These are phyloP conservation scores for Zostera marina DNA, from an alignment of 116 monocot species.

Conservation along the genomic window DNA sequence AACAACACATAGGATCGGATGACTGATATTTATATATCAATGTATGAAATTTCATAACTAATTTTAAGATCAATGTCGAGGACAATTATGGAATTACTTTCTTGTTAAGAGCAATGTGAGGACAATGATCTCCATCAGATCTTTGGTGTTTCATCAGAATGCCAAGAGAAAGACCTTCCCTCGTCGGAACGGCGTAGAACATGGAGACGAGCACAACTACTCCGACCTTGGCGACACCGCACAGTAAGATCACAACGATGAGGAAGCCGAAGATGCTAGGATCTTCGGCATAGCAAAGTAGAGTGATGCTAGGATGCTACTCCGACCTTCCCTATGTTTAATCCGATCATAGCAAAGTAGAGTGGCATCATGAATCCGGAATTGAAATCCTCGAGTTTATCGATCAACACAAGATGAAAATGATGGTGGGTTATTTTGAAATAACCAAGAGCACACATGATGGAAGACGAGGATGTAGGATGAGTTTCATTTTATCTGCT, in stretches of 20 bases:
- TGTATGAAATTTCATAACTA: too few relatives aligned
- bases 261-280: slow-evolving; percentile 11
- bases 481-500: too few relatives aligned
- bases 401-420: slow-evolving; percentile 33
- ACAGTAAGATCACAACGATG: slow-evolving; percentile 14
- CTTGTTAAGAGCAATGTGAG: slow-evolving; percentile 45
- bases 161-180: too few relatives aligned
- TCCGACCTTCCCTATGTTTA: slow-evolving; percentile 37
- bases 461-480: too few relatives aligned
- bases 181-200: too few relatives aligned
- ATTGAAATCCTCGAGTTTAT: slow-evolving; percentile 62
- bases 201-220: too few relatives aligned
- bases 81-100: slow-evolving; percentile 11
- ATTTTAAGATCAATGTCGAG: background rate
- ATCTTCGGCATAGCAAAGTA: slow-evolving; percentile 8
- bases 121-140: slow-evolving; percentile 34
- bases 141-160: slow-evolving; percentile 35
- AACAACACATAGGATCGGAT: too few relatives aligned
- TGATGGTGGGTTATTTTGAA: too few relatives aligned
- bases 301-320: too few relatives aligned
- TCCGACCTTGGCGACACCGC: too few relatives aligned
- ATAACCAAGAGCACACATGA: too few relatives aligned
- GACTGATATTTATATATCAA: background rate
- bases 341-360: slow-evolving; percentile 47
- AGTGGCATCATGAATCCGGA: slow-evolving; percentile 48